Evolutionary conservation across 1,284 basidiomycete species (phyloP).

Genomic region (Cutaneotrichosporon sp.): DNA sequence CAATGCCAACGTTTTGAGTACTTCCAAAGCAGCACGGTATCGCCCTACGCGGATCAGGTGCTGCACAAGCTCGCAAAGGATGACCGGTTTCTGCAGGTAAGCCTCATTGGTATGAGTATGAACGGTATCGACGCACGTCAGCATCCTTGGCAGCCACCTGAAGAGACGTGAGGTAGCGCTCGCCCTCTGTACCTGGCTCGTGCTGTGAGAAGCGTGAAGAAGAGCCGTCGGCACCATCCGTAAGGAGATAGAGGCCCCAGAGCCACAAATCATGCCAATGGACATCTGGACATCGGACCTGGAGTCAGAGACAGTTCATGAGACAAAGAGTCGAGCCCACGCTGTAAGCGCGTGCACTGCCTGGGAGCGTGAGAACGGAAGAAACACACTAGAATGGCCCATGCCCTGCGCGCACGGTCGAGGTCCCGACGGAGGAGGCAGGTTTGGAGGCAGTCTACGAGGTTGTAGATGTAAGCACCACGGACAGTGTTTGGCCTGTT

Average conservation of each 20-base stretch:
- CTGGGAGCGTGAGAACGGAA: not conserved
- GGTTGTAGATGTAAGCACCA: constrained; percentile 48
- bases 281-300: constrained; percentile 73
- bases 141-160: constrained; percentile 33
- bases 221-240: constrained; percentile 12
- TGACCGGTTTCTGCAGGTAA: constrained; percentile 62
- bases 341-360: not conserved
- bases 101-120: not conserved
- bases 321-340: not conserved
- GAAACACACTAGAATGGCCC: constrained; percentile 65
- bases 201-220: constrained; percentile 12
- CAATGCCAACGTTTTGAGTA: constrained; percentile 71
- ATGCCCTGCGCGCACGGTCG: constrained; percentile 67
- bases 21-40: constrained; percentile 70
- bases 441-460: constrained; percentile 60
- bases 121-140: constrained; percentile 25
- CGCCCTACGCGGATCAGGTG: constrained; percentile 62
- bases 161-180: constrained; percentile 37
- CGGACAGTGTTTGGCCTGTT: constrained; percentile 27
- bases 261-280: constrained; percentile 74
- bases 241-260: constrained; percentile 59
- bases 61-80: constrained; percentile 72
- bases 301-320: constrained; percentile 4
- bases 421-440: constrained; percentile 69
- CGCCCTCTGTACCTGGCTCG: constrained; percentile 18